Conservation (phyloP, 2,329 filamentous ascomycete genomes). For the Penicillium sp. region DNA sequence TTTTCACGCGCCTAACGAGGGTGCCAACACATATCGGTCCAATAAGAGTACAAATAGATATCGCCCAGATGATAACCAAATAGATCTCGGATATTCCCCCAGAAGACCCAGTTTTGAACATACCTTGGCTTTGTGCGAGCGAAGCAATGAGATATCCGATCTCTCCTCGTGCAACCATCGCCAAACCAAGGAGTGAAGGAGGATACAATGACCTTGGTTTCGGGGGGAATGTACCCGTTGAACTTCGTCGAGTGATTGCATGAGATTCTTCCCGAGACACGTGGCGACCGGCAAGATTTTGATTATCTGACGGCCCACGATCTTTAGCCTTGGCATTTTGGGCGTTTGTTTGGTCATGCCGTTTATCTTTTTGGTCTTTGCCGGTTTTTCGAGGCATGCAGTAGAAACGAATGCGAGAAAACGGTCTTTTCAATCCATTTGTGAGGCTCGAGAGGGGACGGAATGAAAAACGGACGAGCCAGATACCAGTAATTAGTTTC, state of each 20-base stretch:
- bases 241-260: too few relatives aligned
- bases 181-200: conserved; percentile 58
- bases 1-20: conserved; percentile 45
- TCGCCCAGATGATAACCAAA: conserved; percentile 53
- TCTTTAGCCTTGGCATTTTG: too few relatives aligned
- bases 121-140: conserved; percentile 54
- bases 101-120: conserved; percentile 34
- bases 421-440: too few relatives aligned
- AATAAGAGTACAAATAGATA: conserved; percentile 53
- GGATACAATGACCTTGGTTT: conserved; percentile 63
- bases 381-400: too few relatives aligned
- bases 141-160: conserved; percentile 73
- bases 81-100: conserved; percentile 44
- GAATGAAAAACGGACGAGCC: conserved; percentile 48
- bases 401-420: too few relatives aligned
- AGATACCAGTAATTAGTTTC: conserved; percentile 58
- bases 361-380: too few relatives aligned
- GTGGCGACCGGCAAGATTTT: too few relatives aligned
- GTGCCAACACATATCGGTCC: conserved; percentile 51
- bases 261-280: too few relatives aligned
- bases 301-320: too few relatives aligned
- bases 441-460: too few relatives aligned
- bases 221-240: too few relatives aligned
- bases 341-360: too few relatives aligned
- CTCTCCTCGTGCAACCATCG: conserved; percentile 74